Evolutionary conservation across 2,329 filamentous ascomycete genomes (phyloP).

Genomic region (Dactylellina leptospora): DNA sequence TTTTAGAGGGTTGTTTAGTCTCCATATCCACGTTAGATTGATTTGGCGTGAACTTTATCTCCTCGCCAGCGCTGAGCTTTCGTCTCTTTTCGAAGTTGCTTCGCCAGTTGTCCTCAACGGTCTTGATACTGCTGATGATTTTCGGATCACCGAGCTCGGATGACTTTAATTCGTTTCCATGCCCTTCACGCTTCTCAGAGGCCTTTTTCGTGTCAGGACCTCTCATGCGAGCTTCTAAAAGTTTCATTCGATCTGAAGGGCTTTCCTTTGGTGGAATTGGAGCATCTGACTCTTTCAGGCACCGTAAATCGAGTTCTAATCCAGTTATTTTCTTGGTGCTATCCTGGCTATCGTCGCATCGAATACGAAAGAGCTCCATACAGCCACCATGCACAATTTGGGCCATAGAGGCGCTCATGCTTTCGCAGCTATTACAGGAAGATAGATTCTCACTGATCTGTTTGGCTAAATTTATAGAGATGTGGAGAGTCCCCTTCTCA

Average conservation of each 20-base stretch:
- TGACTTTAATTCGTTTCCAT: background rate
- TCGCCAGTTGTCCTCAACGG: background rate
- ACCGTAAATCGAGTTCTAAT: slow-evolving; percentile 33
- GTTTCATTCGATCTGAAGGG: slow-evolving; percentile 6
- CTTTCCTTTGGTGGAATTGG: slow-evolving; percentile 1
- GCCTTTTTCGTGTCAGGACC: background rate
- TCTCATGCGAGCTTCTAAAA: slow-evolving; percentile 36
- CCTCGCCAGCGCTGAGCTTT: background rate
- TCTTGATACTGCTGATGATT: background rate
- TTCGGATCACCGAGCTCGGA: background rate
- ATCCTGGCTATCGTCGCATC: slow-evolving; percentile 4
- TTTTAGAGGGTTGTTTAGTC: too few species aligned
- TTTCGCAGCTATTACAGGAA: slow-evolving; percentile 33
- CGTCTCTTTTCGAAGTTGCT: background rate
- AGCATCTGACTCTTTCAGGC: background rate
- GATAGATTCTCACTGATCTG: background rate
- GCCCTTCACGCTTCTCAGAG: background rate
- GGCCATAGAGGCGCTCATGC: slow-evolving; percentile 18
- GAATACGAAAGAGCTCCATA: slow-evolving; percentile 36
- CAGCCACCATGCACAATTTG: slow-evolving; percentile 37
- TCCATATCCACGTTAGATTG: too few species aligned
- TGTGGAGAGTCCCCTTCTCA: slow-evolving; percentile 10
- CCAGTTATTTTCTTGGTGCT: slow-evolving; percentile 10
- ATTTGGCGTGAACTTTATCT: background rate
- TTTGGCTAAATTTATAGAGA: slow-evolving; percentile 22